A percentile compares a stretch with the other conserved stretches of the same genome.
phyloP scores from a whole-genome alignment of 2,329 filamentous ascomycete genomes.

The Talaromyces sp. region DNA sequence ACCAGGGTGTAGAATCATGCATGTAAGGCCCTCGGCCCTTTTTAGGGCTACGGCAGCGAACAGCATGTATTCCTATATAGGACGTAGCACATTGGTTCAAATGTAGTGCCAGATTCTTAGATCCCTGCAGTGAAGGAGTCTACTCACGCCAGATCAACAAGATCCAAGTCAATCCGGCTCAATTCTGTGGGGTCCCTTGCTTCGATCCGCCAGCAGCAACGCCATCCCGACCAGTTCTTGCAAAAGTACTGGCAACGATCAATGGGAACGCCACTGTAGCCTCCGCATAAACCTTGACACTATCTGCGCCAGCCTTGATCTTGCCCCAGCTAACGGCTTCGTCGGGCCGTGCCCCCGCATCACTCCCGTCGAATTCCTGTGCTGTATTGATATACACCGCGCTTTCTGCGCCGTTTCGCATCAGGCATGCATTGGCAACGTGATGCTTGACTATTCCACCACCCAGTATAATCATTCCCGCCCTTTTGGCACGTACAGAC shows the following conservation, averaged over 20 bases:
- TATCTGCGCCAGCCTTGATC: constrained; percentile 84
- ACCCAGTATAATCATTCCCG: constrained; percentile 93
- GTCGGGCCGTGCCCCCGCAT: constrained; percentile 90
- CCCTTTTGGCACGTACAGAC: constrained; percentile 78
- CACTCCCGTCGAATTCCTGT: constrained; percentile 95
- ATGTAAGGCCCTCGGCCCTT: background rate
- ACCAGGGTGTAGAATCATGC: background rate
- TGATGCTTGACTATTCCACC: constrained; percentile 97
- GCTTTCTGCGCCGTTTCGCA: constrained; percentile 95
- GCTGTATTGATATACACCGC: constrained; percentile 98
- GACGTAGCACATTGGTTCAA: background rate
- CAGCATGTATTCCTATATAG: background rate
- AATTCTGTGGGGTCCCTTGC: background rate
- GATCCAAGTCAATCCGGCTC: background rate
- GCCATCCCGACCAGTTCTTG: constrained; percentile 37
- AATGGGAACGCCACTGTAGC: constrained; percentile 67
- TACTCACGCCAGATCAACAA: background rate
- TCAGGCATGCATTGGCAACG: constrained; percentile 94
- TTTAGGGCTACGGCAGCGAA: constrained; percentile 4
- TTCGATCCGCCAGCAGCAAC: constrained; percentile 2
- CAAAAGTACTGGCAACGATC: constrained; percentile 66
- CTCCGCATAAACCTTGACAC: constrained; percentile 79
- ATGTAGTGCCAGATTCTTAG: background rate
- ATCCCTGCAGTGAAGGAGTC: background rate
- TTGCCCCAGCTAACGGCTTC: constrained; percentile 99